Evolutionary conservation across 2,329 filamentous ascomycete genomes (phyloP), one percentile per base, ranked within the genome.

Genomic region (Zelopaecilomyces penicillatus): DNA sequence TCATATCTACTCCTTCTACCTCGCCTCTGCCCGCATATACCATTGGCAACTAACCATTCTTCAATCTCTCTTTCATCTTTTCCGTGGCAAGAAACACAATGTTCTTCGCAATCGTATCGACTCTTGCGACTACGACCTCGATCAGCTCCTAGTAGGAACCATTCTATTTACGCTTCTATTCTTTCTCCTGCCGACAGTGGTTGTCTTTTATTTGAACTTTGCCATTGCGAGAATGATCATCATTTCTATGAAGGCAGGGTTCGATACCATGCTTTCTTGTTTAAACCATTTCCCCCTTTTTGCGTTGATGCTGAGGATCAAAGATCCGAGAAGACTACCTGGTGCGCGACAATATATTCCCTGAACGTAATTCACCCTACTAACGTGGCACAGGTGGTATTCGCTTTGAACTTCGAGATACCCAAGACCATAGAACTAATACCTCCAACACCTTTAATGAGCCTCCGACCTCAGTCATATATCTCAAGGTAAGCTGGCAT

Each of bases 31-130:
- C 3, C 84, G 93, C 42, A 97, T 98, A 57, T 98, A 91, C 65
- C 89, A 97, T 67, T 98, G 93, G 93, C 93, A 98, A 66, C 81
- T 98, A 49, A 95, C 86, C 4, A 97, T 98, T 50, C 84, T 98
- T 52, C 83, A 91, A 52, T 97, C 91, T 8, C 80, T 98, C n/a
- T 98, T 98, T 65, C 94, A 98, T 62, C 81, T 98, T 7, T 98
- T 98, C 62, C 87, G 91, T 30, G 94, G 93, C 47, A 97, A 96
- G 70, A 98, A 98, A 65, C 85, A 95, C 61, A 98, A 98, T 55
- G 85, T 98, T 11, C 78, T 98, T 26, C 85, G 94, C 50, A 95
- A 96, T 60, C 89, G 93, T 66, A 97, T 98, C 57, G 93, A 98
- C 63, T 95, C 90, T 39, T 98, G 93, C 72, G 93, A 97, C 67